Conservation (phyloP, 345 rosid genomes). For the Dovyalis caffra region DNA sequence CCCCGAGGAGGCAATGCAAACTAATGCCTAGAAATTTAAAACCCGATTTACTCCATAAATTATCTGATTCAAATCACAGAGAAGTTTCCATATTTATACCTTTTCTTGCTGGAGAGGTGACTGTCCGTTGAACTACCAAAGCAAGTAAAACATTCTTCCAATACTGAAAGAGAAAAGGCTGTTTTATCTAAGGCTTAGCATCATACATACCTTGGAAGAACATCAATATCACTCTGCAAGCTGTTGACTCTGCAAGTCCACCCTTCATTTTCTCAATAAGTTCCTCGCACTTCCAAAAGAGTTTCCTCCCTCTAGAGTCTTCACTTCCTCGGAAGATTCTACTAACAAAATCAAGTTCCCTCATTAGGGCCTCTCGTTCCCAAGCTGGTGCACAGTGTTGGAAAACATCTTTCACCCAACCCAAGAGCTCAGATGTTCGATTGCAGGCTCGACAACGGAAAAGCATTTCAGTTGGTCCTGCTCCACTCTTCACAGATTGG, state of each 20-base stretch:
- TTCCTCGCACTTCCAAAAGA: constrained; percentile 89
- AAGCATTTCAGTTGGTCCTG: constrained; percentile 79
- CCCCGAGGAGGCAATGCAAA: not conserved
- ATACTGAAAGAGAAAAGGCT: not conserved
- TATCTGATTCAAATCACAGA: too few relatives aligned
- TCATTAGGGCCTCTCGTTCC: constrained; percentile 77
- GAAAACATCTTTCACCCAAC: constrained; percentile 98
- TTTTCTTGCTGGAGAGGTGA: too few relatives aligned
- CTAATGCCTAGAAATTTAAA: too few relatives aligned
- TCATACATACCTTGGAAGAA: constrained; percentile 77
- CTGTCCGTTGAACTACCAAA: too few relatives aligned
- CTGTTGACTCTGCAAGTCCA: constrained; percentile 64
- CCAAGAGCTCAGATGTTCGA: constrained; percentile 85
- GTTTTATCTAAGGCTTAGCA: not conserved
- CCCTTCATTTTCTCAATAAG: constrained; percentile 79
- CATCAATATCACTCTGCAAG: constrained; percentile 69
- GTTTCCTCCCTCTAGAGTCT: constrained; percentile 79
- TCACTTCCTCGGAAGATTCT: constrained; percentile 87
- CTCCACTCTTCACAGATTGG: constrained; percentile 61
- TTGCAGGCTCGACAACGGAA: constrained; percentile 87
- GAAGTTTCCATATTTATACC: too few relatives aligned
- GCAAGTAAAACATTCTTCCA: not conserved
- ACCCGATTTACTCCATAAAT: too few relatives aligned
- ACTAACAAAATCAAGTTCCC: constrained; percentile 88
- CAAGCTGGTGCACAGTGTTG: constrained; percentile 92